A percentile compares a stretch with the other conserved stretches of the same genome.
Evolutionary conservation across 176 grass and related monocot species (phyloP).

Genomic region (Panicum miliaceum): DNA sequence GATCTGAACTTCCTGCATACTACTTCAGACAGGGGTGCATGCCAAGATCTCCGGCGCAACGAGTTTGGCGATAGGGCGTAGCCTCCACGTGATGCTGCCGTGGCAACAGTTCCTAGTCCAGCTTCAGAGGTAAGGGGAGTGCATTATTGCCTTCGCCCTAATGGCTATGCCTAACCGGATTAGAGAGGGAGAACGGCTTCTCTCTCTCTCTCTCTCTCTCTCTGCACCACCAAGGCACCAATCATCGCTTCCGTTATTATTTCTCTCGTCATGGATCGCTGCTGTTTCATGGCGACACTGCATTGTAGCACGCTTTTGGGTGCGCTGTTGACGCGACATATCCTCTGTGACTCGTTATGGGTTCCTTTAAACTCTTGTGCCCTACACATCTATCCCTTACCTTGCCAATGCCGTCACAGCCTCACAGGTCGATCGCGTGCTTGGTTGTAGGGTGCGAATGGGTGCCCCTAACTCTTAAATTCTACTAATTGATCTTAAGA

Average conservation of each 20-base stretch:
- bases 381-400: neutral
- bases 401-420: neutral
- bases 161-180: constrained; percentile 7
- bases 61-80: neutral
- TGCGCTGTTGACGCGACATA: constrained; percentile 11
- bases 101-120: constrained; percentile 6
- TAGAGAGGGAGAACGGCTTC: neutral
- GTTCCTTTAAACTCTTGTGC: constrained; percentile 9
- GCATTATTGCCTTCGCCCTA: constrained; percentile 28
- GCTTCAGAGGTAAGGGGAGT: neutral
- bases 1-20: neutral
- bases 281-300: neutral
- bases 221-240: neutral
- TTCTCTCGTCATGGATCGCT: constrained; percentile 1
- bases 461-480: no score
- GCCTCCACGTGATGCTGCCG: constrained; percentile 23
- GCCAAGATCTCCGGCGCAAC: neutral
- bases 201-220: neutral
- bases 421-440: neutral
- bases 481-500: no score
- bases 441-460: neutral
- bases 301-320: constrained; percentile 19
- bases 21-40: neutral
- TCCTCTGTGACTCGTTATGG: constrained; percentile 14
- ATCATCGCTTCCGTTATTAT: constrained; percentile 32